Evolutionary conservation across 2,329 filamentous ascomycete species (phyloP), one percentile per base, ranked within the genome.

Genomic region (Aureobasidium sp.): DNA sequence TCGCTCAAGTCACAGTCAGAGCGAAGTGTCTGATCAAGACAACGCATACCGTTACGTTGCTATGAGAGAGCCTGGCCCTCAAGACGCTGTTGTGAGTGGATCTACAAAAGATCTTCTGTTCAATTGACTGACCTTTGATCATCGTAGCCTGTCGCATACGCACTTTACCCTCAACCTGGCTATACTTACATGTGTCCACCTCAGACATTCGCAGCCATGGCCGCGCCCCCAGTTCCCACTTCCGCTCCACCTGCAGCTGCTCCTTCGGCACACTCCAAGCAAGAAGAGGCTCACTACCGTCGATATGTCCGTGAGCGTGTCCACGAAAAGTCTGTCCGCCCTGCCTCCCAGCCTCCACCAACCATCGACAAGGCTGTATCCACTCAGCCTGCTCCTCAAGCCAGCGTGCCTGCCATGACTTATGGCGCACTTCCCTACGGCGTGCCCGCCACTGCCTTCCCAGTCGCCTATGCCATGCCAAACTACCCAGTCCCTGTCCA

Each of bases 11-110:
- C 26, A 44, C 8, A 24, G 15, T 48, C 24, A 60, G 26, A 37
- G 20, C 24, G 46, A 6, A 2, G 44, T 32, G 34, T 60, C 57
- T 46, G 48, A 55, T 5, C 52, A 57, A 6, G 63, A 65, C 32
- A 48, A 55, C 50, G 20, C 24, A 32, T 59, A 65, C 27, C 62
- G 48, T 13, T 65, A 65, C 24, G 43, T 63, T 37, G 47, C 62
- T 15, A 63, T 63, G 62, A 63, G 48, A 55, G 62, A 63, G 27
- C 53, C 62, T 20, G 55, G 50, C n/a, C 50, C 43, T 29, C 48
- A 62, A 41, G 60, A 62, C 34, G 60, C 50, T 53, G 41, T 61
- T 27, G 50, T 52, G 27, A 37, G 60, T 51, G 0, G 7, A 27
- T 2, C 3, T 7, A 29, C 20, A 4, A 13, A 7, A 29, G 2